A percentile compares a stretch with the other conserved stretches of the same genome.
Evolutionary conservation across 2,329 filamentous ascomycete genomes (phyloP).

Genomic region (Microsporum audouinii): DNA sequence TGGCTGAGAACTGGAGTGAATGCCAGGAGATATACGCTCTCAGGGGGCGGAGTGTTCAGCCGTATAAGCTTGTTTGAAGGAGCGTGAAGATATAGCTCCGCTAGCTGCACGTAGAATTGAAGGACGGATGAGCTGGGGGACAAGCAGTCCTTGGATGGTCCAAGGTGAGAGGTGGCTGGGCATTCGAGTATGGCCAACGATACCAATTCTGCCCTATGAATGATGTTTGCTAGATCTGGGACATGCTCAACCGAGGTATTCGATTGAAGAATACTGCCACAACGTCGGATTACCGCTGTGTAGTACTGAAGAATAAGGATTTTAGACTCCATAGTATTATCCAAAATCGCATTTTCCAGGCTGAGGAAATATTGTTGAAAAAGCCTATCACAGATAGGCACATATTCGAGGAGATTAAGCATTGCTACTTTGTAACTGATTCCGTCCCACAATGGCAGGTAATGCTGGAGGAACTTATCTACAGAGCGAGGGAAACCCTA

Average conservation of each 20-base stretch:
- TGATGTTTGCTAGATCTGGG: constrained; percentile 30
- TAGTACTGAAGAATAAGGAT: constrained; percentile 56
- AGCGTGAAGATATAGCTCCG: constrained; percentile 45
- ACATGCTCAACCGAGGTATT: constrained; percentile 12
- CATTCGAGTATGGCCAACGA: constrained; percentile 49
- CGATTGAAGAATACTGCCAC: constrained; percentile 29
- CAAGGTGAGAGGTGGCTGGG: constrained; percentile 22
- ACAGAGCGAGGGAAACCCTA: constrained; percentile 27
- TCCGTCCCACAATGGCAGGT: constrained; percentile 54
- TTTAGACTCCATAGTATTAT: constrained; percentile 39
- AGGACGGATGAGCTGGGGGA: constrained; percentile 44
- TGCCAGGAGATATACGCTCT: constrained; percentile 58
- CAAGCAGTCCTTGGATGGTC: neutral
- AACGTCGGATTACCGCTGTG: constrained; percentile 51
- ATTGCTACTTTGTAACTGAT: constrained; percentile 39
- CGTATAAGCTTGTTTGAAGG: constrained; percentile 45
- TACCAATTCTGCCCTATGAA: constrained; percentile 43
- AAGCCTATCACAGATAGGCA: constrained; percentile 26
- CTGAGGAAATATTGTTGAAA: constrained; percentile 27
- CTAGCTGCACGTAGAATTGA: constrained; percentile 57
- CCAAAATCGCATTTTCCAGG: constrained; percentile 32
- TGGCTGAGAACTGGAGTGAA: constrained; percentile 54
- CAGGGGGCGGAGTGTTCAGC: constrained; percentile 56
- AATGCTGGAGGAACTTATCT: constrained; percentile 33
- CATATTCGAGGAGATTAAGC: constrained; percentile 25